Evolutionary conservation across 306 rosid genomes (phyloP).

Genomic region (Geum urbanum): DNA sequence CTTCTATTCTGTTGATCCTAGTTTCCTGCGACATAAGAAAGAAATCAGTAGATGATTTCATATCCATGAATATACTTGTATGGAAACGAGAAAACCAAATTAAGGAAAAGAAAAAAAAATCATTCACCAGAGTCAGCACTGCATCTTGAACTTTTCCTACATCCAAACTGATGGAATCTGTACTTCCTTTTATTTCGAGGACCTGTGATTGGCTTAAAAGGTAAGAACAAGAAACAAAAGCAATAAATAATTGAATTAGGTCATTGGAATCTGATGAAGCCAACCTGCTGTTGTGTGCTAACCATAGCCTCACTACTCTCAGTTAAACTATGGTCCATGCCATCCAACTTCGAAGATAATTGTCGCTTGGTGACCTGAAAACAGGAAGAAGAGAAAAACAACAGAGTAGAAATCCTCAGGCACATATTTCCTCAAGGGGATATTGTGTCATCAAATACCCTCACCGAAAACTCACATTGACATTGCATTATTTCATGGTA

Average conservation of each 20-base stretch:
- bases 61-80: slow-evolving; percentile 7
- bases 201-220: slow-evolving; percentile 41
- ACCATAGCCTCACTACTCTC: slow-evolving; percentile 43
- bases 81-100: slow-evolving; percentile 4
- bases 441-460: slow-evolving; percentile 8
- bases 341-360: slow-evolving; percentile 55
- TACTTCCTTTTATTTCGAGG: slow-evolving; percentile 38
- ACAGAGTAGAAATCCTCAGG: slow-evolving; percentile 18
- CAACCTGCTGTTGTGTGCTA: slow-evolving; percentile 56
- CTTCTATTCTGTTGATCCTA: slow-evolving; percentile 63
- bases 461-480: slow-evolving; percentile 13
- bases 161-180: slow-evolving; percentile 42
- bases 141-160: slow-evolving; percentile 46
- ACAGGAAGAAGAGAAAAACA: slow-evolving; percentile 13
- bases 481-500: background rate
- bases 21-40: slow-evolving; percentile 47
- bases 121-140: slow-evolving; percentile 56
- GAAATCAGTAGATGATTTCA: slow-evolving; percentile 24
- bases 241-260: slow-evolving; percentile 1
- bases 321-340: slow-evolving; percentile 50
- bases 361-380: slow-evolving; percentile 64
- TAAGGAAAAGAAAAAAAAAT: slow-evolving; percentile 9
- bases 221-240: slow-evolving; percentile 5
- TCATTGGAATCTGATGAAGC: slow-evolving; percentile 18
- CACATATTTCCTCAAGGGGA: background rate